Evolutionary conservation across 1,139 yeast genomes (phyloP).

Genomic region (Debaryomycetaceae sp.): DNA sequence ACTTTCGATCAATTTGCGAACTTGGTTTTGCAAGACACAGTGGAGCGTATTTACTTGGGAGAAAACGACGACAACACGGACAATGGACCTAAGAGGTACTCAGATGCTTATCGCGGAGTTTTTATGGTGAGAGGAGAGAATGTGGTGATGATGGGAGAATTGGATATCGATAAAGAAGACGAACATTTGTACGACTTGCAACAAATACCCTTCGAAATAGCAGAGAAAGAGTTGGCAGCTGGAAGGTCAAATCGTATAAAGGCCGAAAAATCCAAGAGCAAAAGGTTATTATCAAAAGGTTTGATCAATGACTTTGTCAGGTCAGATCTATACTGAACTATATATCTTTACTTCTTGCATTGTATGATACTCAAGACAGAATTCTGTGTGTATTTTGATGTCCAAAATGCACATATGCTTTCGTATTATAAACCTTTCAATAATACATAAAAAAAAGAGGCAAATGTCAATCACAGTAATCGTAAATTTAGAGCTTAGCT

Average conservation of each 20-base stretch:
- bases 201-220: constrained; percentile 60
- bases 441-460: neutral
- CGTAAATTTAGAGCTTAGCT: constrained; percentile 20
- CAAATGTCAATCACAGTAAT: neutral
- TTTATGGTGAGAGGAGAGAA: constrained; percentile 95
- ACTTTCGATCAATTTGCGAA: constrained; percentile 97
- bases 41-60: constrained; percentile 73
- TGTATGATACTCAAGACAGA: constrained; percentile 3
- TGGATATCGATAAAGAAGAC: constrained; percentile 87
- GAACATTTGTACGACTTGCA: constrained; percentile 56
- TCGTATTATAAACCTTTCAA: neutral
- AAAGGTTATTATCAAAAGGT: constrained; percentile 50
- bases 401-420: neutral
- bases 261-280: constrained; percentile 46
- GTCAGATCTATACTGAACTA: constrained; percentile 46
- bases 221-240: constrained; percentile 44
- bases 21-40: constrained; percentile 84
- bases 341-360: constrained; percentile 8
- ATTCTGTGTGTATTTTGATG: neutral
- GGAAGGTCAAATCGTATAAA: constrained; percentile 37
- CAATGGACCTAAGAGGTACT: constrained; percentile 45
- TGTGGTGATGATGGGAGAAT: constrained; percentile 92
- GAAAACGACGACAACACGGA: constrained; percentile 18
- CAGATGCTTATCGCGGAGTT: constrained; percentile 75
- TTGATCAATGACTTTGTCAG: constrained; percentile 56